A percentile compares a stretch with the other conserved stretches of the same genome.
Conservation (phyloP, 148 eudicot genomes). For the Rhododendron ferrugineum region DNA sequence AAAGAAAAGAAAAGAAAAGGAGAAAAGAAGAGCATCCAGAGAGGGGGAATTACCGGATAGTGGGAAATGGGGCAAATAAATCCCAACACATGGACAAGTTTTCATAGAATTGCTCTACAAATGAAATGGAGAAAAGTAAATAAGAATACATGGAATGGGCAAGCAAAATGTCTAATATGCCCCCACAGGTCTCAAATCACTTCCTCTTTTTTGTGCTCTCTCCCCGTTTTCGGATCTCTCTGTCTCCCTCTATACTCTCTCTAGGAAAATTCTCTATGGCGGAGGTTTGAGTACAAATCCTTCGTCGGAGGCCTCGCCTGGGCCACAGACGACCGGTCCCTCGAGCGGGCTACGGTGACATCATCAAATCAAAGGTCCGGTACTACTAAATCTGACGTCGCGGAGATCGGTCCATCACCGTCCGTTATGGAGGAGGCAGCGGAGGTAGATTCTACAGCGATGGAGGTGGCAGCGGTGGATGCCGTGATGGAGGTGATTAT, state of each 20-base stretch:
- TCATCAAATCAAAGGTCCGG: constrained; percentile 82
- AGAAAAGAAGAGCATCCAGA: too few species aligned
- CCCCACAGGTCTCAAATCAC: too few species aligned
- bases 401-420: constrained; percentile 39
- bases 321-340: constrained; percentile 62
- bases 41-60: too few species aligned
- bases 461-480: too few species aligned
- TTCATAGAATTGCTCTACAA: too few species aligned
- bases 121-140: too few species aligned
- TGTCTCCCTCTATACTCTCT: background rate
- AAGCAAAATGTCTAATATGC: too few species aligned
- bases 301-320: constrained; percentile 91
- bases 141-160: too few species aligned
- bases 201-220: background rate
- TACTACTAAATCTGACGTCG: constrained; percentile 29
- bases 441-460: too few species aligned
- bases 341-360: constrained; percentile 51
- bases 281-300: constrained; percentile 71
- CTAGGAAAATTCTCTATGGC: constrained; percentile 12
- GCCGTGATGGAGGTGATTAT: background rate
- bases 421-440: constrained; percentile 2
- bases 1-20: too few species aligned
- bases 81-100: too few species aligned
- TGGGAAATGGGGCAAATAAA: too few species aligned
- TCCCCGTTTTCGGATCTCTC: background rate